Evolutionary conservation across 1,139 yeast species (phyloP), one percentile per base, ranked within the genome.

Genomic region (Eremothecium gossypii): DNA sequence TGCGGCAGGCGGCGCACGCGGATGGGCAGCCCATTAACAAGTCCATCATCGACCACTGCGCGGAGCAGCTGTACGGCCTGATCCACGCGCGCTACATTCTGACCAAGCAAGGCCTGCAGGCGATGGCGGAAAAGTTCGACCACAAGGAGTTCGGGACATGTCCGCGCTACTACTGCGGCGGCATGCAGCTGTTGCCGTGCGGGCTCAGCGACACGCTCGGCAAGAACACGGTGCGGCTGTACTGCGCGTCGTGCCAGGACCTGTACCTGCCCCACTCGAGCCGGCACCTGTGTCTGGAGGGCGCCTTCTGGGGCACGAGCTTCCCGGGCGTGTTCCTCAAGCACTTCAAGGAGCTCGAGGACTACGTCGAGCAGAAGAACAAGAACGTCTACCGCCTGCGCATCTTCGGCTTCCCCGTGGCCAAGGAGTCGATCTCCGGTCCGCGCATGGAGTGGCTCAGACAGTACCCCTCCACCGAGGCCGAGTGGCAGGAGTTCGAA

Each of bases 391-490:
- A 77, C 58, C 83, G 84, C 33, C 71, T 87, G 57, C 83, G 80
- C 57, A 73, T 89, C 41, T 93, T 85, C 67, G 98, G 99, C 1
- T 91, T 93, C 67, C 77, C 76, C 50, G 71, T 91, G 33, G 77
- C 83, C 53, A 94, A 84, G 58, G 60, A 68, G 43, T 82, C 95
- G 42, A 68, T 74, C 14, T 74, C 84, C 39, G 98, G 99, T 0
- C 93, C 95, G 9, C 72, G 97, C 53, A 91, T 91, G 98, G 77
- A 75, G 55, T 91, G 99, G 99, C 69, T 91, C 48, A 76, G 97
- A 52, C 77, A 77, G 63, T 70, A 74, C 49, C 96, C 96, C 1
- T 70, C 68, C 41, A 68, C 78, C 1, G 68, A 65, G 8, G 75
- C 68, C 38, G 86, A 83, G 53, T 64, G 72, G 52, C 67, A 65